A percentile compares a stretch with the other conserved stretches of the same genome.
These are phyloP conservation scores for Geranomyces michiganensis DNA, from an alignment of 192 early-diverging fungal genomes.

Conservation along the genomic window DNA sequence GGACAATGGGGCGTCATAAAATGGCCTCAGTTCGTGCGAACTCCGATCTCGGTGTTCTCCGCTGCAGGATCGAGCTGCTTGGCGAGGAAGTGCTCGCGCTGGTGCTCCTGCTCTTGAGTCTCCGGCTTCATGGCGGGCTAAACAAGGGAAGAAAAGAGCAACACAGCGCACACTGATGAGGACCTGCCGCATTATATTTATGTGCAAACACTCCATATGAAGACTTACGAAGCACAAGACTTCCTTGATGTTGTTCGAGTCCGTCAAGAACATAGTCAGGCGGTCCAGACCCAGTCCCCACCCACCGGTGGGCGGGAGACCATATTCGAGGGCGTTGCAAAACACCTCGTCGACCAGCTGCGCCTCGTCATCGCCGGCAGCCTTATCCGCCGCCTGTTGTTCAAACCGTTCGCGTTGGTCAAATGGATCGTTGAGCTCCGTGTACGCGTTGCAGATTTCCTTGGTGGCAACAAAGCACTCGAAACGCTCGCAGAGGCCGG, in stretches of 20 bases:
- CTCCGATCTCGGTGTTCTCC: constrained; percentile 25
- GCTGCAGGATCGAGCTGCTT: constrained; percentile 22
- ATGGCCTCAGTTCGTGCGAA: constrained; percentile 7
- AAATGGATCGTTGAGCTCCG: constrained; percentile 99
- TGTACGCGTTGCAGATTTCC: constrained; percentile 99
- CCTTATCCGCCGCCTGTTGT: constrained; percentile 97
- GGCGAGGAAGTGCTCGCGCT: constrained; percentile 30
- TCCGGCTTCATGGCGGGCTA: constrained; percentile 64
- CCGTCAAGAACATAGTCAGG: constrained; percentile 97
- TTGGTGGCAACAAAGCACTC: constrained; percentile 99
- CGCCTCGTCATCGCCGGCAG: constrained; percentile 97
- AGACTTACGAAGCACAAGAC: constrained; percentile 70
- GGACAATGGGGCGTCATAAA: too few relatives aligned
- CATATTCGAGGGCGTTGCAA: constrained; percentile 95
- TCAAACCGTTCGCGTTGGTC: constrained; percentile 98
- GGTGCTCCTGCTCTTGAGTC: constrained; percentile 38
- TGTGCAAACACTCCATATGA: background rate
- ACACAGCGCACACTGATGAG: background rate
- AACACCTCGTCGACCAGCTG: constrained; percentile 98
- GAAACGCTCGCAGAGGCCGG: constrained; percentile 96
- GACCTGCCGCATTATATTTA: background rate
- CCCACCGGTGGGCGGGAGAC: constrained; percentile 88
- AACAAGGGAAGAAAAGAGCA: background rate
- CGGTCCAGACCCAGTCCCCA: constrained; percentile 93
- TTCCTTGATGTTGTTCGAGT: constrained; percentile 98